Base-by-base conservation (phyloP, 495 filamentous ascomycete genomes). In the Penicillium cataractarum region DNA sequence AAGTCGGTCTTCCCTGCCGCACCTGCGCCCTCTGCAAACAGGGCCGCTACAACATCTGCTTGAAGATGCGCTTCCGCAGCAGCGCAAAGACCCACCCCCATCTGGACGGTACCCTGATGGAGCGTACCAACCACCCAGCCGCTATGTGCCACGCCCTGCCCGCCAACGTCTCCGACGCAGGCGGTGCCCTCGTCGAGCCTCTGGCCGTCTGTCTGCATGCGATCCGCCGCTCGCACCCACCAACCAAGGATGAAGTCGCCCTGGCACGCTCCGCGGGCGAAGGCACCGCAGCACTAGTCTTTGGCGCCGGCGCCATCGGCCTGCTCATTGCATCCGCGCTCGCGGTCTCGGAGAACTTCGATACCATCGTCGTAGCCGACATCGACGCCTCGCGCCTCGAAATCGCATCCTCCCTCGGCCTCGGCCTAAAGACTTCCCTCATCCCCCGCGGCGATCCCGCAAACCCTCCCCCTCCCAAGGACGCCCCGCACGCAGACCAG, bases 41-140 rank as follows among this genome's bases (percentile, higher is more conserved):
- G 48, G 89, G 89, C 27, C 82, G 91, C 55, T 95, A 96, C 74
- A 97, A 96, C 74, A 90, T 97, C 77, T 97, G 92, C 81, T 80
- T 82, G n/a, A 74, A 77, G 10, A 89, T 97, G 85, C 80, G 78
- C 52, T 97, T 96, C 76, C 81, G 91, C 50, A 89, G 86, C 69
- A 91, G 87, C 50, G 92, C 92, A 17, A 93, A 93, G 77, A 74
- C 80, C 31, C 89, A 87, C 73, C 90, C 91, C 4, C 92, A 96
- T 66, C 82, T 86, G 22, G 91, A 96, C 76, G 92, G 92, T 17
- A 96, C 92, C 13, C 79, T 96, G 51, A 92, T 93, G 80, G 87
- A 90, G 60, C 80, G 83, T 58, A 87, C 93, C 39, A 90, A 89
- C 69, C 91, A 93, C 70, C 90, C 91, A 0, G 90, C 87, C 8